Conservation (phyloP, 2,329 filamentous ascomycete genomes). For the Tolypocladium tropicale region DNA sequence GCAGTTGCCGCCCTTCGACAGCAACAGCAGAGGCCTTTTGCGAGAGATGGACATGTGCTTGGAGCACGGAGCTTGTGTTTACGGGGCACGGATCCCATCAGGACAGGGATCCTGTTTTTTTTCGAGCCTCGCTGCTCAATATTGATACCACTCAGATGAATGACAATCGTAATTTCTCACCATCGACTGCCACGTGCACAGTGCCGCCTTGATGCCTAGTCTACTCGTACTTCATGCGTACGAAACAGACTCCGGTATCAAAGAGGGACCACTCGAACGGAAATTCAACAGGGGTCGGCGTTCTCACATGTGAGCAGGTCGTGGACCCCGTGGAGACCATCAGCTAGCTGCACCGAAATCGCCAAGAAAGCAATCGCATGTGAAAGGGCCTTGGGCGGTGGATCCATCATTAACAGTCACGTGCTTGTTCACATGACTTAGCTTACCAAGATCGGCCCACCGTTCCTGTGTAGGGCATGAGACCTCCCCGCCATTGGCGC, state of each 20-base stretch:
- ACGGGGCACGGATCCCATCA: background rate
- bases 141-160: background rate
- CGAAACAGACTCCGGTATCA: no score
- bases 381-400: background rate
- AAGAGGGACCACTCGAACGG: no score
- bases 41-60: background rate
- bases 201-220: background rate
- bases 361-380: background rate
- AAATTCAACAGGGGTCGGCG: background rate
- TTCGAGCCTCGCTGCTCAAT: background rate
- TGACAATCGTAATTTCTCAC: background rate
- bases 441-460: background rate
- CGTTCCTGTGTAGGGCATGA: constrained; percentile 20
- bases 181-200: background rate
- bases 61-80: background rate
- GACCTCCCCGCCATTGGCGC: constrained; percentile 18
- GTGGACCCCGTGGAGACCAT: background rate
- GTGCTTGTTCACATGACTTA: constrained; percentile 4
- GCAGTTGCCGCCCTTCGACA: background rate
- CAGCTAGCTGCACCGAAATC: background rate
- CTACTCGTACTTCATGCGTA: no score
- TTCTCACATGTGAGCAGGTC: background rate
- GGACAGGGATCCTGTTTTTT: background rate
- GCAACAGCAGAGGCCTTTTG: no score
- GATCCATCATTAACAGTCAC: background rate